A percentile compares a stretch with the other conserved stretches of the same genome.
Conservation (phyloP, 768 basidiomycete species). For the Chalciporus piperatus region DNA sequence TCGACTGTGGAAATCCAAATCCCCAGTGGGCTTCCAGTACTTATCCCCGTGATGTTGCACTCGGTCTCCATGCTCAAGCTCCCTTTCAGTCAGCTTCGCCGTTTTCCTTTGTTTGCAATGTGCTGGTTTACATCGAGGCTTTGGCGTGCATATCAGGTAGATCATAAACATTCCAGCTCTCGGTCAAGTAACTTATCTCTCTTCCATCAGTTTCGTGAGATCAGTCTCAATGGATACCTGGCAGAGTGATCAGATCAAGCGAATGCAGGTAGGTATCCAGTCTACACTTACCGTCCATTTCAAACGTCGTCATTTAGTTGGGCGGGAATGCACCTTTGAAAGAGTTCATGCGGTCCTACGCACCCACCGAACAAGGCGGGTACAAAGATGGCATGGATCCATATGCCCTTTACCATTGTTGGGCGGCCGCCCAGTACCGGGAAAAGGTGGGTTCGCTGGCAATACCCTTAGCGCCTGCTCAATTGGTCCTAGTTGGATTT, state of each 20-base stretch:
- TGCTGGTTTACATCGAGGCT: conserved; percentile 79
- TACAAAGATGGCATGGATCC: conserved; percentile 59
- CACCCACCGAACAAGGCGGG: conserved; percentile 64
- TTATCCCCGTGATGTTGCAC: neutral
- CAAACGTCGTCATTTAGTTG: conserved; percentile 44
- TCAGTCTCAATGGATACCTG: conserved; percentile 97
- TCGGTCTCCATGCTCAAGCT: neutral
- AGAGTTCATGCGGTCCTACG: conserved; percentile 71
- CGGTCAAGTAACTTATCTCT: neutral
- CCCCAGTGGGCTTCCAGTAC: conserved; percentile 94
- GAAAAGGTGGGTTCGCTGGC: conserved; percentile 63
- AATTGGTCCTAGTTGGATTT: conserved; percentile 66
- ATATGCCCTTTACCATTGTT: conserved; percentile 84
- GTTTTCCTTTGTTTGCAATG: conserved; percentile 92
- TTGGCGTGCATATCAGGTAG: conserved; percentile 90
- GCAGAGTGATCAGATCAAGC: conserved; percentile 81
- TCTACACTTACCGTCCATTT: conserved; percentile 2
- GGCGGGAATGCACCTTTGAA: conserved; percentile 88
- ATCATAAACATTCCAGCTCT: conserved; percentile 10
- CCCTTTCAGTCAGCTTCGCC: conserved; percentile 56
- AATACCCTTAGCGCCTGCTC: conserved; percentile 8
- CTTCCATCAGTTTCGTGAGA: conserved; percentile 69
- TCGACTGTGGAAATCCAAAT: conserved; percentile 85
- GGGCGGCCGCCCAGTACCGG: conserved; percentile 93
- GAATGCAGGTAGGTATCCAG: conserved; percentile 73